phyloP scores from a whole-genome alignment of 768 basidiomycete species.

The Tremella yokohamensis region DNA sequence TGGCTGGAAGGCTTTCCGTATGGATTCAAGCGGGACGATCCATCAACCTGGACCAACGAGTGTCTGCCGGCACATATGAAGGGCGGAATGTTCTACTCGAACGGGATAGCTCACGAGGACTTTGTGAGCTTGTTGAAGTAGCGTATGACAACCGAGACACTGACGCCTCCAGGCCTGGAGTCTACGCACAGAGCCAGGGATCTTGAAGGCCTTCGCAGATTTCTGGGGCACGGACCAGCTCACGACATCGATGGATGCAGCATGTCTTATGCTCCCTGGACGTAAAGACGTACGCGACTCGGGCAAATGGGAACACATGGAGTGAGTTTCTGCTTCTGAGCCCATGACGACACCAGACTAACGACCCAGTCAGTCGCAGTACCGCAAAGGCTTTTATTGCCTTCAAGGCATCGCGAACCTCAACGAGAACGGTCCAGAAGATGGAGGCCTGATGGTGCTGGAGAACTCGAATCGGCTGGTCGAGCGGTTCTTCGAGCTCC shows the following conservation, averaged over 20 bases:
- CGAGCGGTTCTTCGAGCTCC: constrained; percentile 47
- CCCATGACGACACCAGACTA: too few relatives aligned
- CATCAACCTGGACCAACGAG: constrained; percentile 36
- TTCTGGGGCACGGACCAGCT: constrained; percentile 45
- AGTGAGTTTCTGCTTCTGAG: neutral
- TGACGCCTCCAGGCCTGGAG: constrained; percentile 25
- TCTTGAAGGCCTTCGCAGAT: constrained; percentile 40
- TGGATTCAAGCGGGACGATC: constrained; percentile 48
- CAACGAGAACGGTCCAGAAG: constrained; percentile 29
- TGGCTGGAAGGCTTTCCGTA: constrained; percentile 46
- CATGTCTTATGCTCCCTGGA: constrained; percentile 31
- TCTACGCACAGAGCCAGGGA: constrained; percentile 33
- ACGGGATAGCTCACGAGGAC: constrained; percentile 28
- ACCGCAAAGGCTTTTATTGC: constrained; percentile 11
- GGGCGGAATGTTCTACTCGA: constrained; percentile 38
- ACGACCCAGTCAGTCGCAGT: constrained; percentile 2
- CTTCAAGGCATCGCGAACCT: constrained; percentile 33
- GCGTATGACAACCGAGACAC: neutral
- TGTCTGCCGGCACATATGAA: constrained; percentile 34
- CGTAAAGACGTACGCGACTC: constrained; percentile 19
- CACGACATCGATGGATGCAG: constrained; percentile 34
- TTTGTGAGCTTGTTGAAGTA: constrained; percentile 11
- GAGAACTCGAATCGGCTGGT: constrained; percentile 45
- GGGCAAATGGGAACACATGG: constrained; percentile 32
- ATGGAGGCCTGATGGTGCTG: constrained; percentile 43